These are phyloP conservation scores for Hippophae tibetana DNA, from an alignment of 306 rosid species.

Conservation along the genomic window DNA sequence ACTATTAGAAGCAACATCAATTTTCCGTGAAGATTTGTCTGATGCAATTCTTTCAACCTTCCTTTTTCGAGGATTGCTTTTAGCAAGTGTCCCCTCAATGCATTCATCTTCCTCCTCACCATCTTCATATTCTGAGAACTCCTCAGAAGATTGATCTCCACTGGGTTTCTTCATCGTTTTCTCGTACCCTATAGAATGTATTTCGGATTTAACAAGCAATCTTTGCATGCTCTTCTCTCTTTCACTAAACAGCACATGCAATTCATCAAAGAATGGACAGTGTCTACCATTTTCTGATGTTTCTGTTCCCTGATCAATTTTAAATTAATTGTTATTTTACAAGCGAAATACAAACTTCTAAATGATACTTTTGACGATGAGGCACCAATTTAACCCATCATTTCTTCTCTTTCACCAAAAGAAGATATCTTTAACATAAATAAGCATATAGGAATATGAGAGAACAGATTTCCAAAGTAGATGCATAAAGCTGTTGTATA, in stretches of 20 bases:
- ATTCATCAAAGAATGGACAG: conserved; percentile 81
- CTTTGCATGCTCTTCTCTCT: conserved; percentile 65
- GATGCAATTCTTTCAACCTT: conserved; percentile 29
- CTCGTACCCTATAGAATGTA: conserved; percentile 37
- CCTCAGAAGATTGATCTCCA: conserved; percentile 52
- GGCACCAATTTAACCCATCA: no score
- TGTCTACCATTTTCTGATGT: conserved; percentile 62
- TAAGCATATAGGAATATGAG: no score
- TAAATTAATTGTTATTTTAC: conserved; percentile 1
- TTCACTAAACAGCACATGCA: conserved; percentile 59
- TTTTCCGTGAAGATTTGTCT: conserved; percentile 39
- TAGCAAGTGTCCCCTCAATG: conserved; percentile 46
- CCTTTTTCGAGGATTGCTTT: conserved; percentile 49
- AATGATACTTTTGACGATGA: no score
- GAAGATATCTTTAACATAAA: no score
- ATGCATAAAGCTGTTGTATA: no score
- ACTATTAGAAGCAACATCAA: conserved; percentile 15
- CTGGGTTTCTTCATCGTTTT: conserved; percentile 44
- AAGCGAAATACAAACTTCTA: neutral
- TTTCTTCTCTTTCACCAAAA: no score
- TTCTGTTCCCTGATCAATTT: conserved; percentile 58
- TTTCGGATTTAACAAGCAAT: conserved; percentile 54
- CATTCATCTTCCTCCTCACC: conserved; percentile 42
- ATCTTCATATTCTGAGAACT: conserved; percentile 54
- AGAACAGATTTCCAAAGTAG: no score